Percentiles rank a stretch among this genome's conserved stretches.
phyloP scores from a whole-genome alignment of 495 filamentous ascomycete genomes.

The Niebla homalea region DNA sequence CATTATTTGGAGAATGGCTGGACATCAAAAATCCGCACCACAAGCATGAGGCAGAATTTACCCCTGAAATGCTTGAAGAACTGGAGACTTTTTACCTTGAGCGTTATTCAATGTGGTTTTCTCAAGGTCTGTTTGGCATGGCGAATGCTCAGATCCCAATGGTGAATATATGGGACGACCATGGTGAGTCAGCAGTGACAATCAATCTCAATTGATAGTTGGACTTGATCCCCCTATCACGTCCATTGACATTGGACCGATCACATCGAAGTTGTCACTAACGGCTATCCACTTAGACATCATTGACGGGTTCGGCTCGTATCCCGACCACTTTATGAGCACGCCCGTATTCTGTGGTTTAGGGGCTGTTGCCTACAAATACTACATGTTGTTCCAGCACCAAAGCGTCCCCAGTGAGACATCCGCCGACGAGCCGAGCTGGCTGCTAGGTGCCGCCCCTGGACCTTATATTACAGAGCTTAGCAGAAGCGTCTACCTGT shows the following conservation, averaged over 20 bases:
- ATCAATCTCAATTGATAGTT: not conserved
- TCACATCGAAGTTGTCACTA: too few relatives aligned
- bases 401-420: conserved; percentile 72
- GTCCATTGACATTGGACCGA: not conserved
- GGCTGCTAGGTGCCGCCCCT: conserved; percentile 64
- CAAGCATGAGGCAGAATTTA: conserved; percentile 64
- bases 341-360: conserved; percentile 82
- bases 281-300: conserved; percentile 38
- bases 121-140: conserved; percentile 83
- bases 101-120: conserved; percentile 84
- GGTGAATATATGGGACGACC: conserved; percentile 96
- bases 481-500: conserved; percentile 78
- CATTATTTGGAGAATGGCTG: conserved; percentile 68
- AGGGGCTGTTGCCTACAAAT: conserved; percentile 87
- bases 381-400: conserved; percentile 97
- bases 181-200: conserved; percentile 32
- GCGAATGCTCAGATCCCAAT: conserved; percentile 93
- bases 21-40: conserved; percentile 64
- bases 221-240: too few relatives aligned
- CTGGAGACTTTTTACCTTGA: conserved; percentile 78
- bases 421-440: conserved; percentile 74
- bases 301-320: conserved; percentile 92
- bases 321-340: conserved; percentile 81
- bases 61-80: conserved; percentile 64
- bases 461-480: conserved; percentile 85